Evolutionary conservation across 140 eudicot species (phyloP).

Genomic region (Ambrosia hybrid): DNA sequence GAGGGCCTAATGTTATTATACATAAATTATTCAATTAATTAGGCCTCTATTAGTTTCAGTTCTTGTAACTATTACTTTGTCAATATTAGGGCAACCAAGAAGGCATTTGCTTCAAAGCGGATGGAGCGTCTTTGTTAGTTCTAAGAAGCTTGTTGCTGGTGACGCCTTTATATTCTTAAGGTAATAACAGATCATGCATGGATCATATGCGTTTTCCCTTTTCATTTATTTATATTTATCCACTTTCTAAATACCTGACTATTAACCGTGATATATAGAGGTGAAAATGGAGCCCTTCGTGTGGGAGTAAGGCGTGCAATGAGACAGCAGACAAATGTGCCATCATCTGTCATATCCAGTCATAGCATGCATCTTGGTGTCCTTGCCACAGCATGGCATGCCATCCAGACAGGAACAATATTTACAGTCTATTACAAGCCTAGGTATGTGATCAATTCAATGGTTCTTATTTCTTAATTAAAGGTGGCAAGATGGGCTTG

Average conservation of each 20-base stretch:
- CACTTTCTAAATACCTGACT: slow-evolving; percentile 19
- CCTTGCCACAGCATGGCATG: slow-evolving; percentile 99
- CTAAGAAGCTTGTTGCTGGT: slow-evolving; percentile 96
- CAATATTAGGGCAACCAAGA: slow-evolving; percentile 83
- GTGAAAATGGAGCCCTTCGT: slow-evolving; percentile 96
- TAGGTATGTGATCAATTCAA: slow-evolving; percentile 45
- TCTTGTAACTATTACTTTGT: slow-evolving; percentile 6
- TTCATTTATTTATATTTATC: background rate
- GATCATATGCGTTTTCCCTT: background rate
- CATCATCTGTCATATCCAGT: slow-evolving; percentile 98
- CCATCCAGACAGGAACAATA: slow-evolving; percentile 82
- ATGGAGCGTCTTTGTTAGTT: slow-evolving; percentile 99
- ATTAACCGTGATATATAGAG: slow-evolving; percentile 44
- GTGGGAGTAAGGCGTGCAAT: slow-evolving; percentile 98
- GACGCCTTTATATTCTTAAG: slow-evolving; percentile 95
- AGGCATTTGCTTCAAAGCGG: slow-evolving; percentile 99
- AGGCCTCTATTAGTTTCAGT: background rate
- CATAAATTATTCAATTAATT: background rate
- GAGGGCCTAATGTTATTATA: background rate
- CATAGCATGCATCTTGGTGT: slow-evolving; percentile 99
- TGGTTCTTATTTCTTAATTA: background rate
- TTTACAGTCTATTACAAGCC: slow-evolving; percentile 96
- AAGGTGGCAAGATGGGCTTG: too few relatives aligned
- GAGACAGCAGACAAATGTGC: slow-evolving; percentile 91
- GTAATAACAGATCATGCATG: slow-evolving; percentile 31